phyloP scores from a whole-genome alignment of 148 eudicot species.

The Spergularia bocconei region DNA sequence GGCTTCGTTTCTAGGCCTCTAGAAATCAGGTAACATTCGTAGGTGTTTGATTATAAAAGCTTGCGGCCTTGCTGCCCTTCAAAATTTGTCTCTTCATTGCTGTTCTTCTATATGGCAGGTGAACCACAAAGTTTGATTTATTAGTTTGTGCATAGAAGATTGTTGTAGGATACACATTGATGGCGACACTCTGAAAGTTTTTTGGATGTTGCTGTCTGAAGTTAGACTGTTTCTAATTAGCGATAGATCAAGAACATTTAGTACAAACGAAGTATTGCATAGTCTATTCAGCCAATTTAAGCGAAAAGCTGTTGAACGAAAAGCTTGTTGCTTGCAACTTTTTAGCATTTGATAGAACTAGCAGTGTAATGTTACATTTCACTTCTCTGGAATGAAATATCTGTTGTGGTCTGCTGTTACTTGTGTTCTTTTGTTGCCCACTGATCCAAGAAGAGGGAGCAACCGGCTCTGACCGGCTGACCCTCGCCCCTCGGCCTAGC shows the following conservation, averaged over 20 bases:
- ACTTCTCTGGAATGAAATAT: too few relatives aligned
- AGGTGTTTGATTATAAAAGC: not conserved
- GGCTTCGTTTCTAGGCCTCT: not conserved
- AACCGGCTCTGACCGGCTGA: too few relatives aligned
- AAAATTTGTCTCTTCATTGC: not conserved
- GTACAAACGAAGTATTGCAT: not conserved
- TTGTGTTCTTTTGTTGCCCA: too few relatives aligned
- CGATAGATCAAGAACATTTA: not conserved
- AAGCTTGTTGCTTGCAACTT: not conserved
- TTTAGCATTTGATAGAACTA: not conserved
- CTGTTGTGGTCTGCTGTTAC: too few relatives aligned
- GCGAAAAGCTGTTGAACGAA: not conserved
- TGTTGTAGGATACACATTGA: constrained; percentile 12
- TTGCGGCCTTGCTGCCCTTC: not conserved
- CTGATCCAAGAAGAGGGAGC: too few relatives aligned
- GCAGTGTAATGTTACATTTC: too few relatives aligned
- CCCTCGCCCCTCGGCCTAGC: too few relatives aligned
- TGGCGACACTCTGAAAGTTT: not conserved
- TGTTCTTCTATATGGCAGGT: constrained; percentile 14
- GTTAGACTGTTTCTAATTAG: not conserved
- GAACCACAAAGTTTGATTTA: not conserved
- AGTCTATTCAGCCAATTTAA: not conserved
- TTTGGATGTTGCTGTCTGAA: constrained; percentile 6
- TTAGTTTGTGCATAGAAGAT: constrained; percentile 21
- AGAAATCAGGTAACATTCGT: constrained; percentile 24